These are phyloP conservation scores for Hypoxylon subgilvum DNA, from an alignment of 495 filamentous ascomycete species.

Conservation along the genomic window DNA sequence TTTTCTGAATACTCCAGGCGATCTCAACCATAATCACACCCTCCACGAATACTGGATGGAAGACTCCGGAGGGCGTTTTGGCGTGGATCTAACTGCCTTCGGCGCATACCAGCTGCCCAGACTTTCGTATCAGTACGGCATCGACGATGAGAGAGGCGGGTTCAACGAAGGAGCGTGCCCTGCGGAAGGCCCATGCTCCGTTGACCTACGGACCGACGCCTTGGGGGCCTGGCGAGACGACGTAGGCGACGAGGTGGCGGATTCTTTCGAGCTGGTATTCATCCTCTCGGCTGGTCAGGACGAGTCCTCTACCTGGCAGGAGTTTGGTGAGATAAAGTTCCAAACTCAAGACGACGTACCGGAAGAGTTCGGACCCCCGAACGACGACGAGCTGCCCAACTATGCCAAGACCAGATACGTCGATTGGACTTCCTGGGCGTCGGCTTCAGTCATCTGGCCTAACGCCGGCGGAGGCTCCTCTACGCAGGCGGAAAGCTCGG, in stretches of 20 bases:
- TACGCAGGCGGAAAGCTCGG: constrained; percentile 52
- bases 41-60: constrained; percentile 57
- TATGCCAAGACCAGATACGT: constrained; percentile 50
- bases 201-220: constrained; percentile 49
- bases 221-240: constrained; percentile 48
- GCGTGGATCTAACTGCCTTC: constrained; percentile 52
- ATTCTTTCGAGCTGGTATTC: constrained; percentile 47
- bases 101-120: constrained; percentile 48
- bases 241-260: constrained; percentile 44
- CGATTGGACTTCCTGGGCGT: constrained; percentile 50
- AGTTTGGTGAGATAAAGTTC: constrained; percentile 54
- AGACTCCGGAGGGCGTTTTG: constrained; percentile 49
- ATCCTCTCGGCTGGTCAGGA: constrained; percentile 53
- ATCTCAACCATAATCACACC: constrained; percentile 49
- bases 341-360: constrained; percentile 45
- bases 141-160: constrained; percentile 43
- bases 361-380: constrained; percentile 47
- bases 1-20: constrained; percentile 47
- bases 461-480: constrained; percentile 51
- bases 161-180: constrained; percentile 48
- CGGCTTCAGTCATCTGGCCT: constrained; percentile 49
- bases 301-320: constrained; percentile 53
- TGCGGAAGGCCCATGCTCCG: constrained; percentile 35
- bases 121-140: constrained; percentile 44
- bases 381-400: constrained; percentile 40